Evolutionary conservation across 202 grass and related monocot species (phyloP), one percentile per base, ranked within the genome.

Genomic region (Saccharum hybrid): DNA sequence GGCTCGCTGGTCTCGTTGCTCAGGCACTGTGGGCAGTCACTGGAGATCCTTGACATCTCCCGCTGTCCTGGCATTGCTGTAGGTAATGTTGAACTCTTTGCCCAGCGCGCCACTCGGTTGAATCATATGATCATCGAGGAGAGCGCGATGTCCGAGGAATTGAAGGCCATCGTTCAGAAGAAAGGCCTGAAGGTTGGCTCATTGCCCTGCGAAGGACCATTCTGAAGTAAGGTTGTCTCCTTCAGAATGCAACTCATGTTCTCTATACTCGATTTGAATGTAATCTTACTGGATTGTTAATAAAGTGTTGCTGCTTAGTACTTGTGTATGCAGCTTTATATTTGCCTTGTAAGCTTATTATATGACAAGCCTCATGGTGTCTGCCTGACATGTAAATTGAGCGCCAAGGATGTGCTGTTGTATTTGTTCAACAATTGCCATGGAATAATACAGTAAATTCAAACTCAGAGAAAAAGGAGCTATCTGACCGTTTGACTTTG

Each of bases 11-110:
- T 61, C 41, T 87, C 96, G 0, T 79, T 95, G 72, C 83, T 93
- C 7, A 91, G 87, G 77, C 62, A 95, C 67, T 95, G 96, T 71
- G 83, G 92, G 36, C 60, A 72, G 39, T 81, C 57, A 37, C 60
- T 98, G 52, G 83, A 98, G 80, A 81, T 95, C 28, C 51, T 95
- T 5, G 92, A 98, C 72, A 80, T 98, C 30, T 81, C 83, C 59
- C 70, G 80, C 19, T 98, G 96, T 65, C 74, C 89, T 26, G 81
- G 38, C 14, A 93, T 98, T 48, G 22, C 45, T 43, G 75, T n/a
- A 21, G 48, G 81, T 37, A 79, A 60, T 70, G 30, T 95, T 5
- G 90, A 98, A 66, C 57, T 45, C 52, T 83, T 93, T 86, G 83
- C 79, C 30, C 83, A 84, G 52, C 85, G 79, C 5, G 83, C 91